phyloP scores from a whole-genome alignment of 176 grass and related monocot species.

The Leersia perrieri region DNA sequence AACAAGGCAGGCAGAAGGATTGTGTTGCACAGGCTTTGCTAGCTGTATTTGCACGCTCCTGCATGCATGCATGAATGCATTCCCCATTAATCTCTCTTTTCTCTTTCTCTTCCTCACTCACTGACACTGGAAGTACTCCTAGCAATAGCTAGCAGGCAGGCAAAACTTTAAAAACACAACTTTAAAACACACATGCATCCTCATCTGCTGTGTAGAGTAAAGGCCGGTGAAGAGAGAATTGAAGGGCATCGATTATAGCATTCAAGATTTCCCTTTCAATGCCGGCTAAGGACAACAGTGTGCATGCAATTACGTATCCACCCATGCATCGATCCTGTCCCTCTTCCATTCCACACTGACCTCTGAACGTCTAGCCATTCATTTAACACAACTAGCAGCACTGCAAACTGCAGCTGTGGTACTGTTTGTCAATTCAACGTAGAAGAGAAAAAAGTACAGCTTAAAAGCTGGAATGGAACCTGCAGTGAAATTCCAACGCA shows the following conservation, averaged over 20 bases:
- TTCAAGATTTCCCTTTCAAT: slow-evolving; percentile 44
- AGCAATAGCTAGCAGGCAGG: slow-evolving; percentile 23
- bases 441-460: not conserved
- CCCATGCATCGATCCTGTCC: slow-evolving; percentile 34
- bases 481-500: not conserved
- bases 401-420: not conserved
- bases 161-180: slow-evolving; percentile 40
- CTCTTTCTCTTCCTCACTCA: not conserved
- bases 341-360: slow-evolving; percentile 22
- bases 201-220: slow-evolving; percentile 39
- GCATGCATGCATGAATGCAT: not conserved
- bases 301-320: slow-evolving; percentile 32
- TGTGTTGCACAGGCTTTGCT: not conserved
- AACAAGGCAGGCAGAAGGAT: slow-evolving; percentile 25
- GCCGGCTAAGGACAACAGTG: slow-evolving; percentile 36
- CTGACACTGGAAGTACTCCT: not conserved
- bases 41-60: not conserved
- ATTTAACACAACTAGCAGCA: slow-evolving; percentile 26
- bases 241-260: slow-evolving; percentile 44
- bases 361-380: not conserved
- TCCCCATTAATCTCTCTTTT: not conserved
- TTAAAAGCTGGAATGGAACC: slow-evolving; percentile 23
- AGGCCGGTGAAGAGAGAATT: slow-evolving; percentile 34
- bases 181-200: slow-evolving; percentile 27
- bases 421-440: slow-evolving; percentile 18